These are phyloP conservation scores for Pseudogymnoascus sp. DNA, from an alignment of 2,329 filamentous ascomycete genomes.

Conservation along the genomic window DNA sequence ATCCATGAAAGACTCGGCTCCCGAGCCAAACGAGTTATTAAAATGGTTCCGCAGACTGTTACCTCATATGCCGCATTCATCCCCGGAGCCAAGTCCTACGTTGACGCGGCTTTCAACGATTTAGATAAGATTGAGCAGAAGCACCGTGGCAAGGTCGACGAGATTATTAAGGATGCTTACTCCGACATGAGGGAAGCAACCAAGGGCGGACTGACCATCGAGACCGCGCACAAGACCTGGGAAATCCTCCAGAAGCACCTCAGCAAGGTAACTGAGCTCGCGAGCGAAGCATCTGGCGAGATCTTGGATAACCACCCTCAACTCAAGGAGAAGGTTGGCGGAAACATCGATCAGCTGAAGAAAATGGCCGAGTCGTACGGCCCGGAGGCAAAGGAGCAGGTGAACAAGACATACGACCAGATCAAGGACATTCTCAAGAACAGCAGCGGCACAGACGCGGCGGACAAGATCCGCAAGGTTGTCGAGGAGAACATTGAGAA, in stretches of 20 bases:
- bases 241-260: conserved; percentile 55
- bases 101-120: conserved; percentile 63
- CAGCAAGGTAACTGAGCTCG: conserved; percentile 51
- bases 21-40: conserved; percentile 59
- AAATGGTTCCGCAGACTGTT: conserved; percentile 57
- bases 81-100: conserved; percentile 59
- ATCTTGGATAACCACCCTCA: conserved; percentile 67
- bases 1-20: conserved; percentile 54
- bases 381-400: conserved; percentile 68
- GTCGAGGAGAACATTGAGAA: conserved; percentile 63
- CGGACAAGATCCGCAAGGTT: conserved; percentile 49
- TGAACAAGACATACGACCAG: conserved; percentile 63
- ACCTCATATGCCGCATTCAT: conserved; percentile 64
- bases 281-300: conserved; percentile 53
- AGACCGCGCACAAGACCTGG: conserved; percentile 54
- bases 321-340: conserved; percentile 64
- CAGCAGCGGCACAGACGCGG: conserved; percentile 44
- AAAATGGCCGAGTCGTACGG: conserved; percentile 61
- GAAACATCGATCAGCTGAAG: conserved; percentile 60
- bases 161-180: conserved; percentile 60
- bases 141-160: conserved; percentile 62
- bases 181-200: conserved; percentile 55
- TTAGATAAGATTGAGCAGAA: conserved; percentile 59
- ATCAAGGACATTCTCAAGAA: conserved; percentile 54
- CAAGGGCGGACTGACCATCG: conserved; percentile 51